Base-by-base conservation (phyloP, 371 early-diverging fungal species). In the Choanephora cucurbitarum region DNA sequence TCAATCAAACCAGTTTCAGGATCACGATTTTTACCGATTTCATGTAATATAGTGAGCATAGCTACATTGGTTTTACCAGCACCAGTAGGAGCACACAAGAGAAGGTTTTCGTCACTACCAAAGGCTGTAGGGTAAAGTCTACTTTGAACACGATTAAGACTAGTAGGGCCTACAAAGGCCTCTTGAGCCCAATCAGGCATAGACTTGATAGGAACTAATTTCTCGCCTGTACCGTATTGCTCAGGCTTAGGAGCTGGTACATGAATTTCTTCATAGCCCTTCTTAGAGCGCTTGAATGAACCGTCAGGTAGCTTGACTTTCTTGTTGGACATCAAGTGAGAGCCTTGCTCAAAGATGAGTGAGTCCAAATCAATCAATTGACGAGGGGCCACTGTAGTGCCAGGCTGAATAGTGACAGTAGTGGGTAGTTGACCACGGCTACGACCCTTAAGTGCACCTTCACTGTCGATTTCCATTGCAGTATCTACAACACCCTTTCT, bases 11-110 rank as follows among this genome's bases (percentile, higher is more conserved):
- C 93, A 3, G 91, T 89, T 8, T 80, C 77, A 2, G 82, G 79
- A 53, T 95, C 83, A 32, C 87, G 81, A 70, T 91, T 77, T 67
- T 93, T 87, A 44, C 84, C 83, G 51, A 96, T 79, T 66, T 92
- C 91, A 44, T 89, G 88, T 28, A 99, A 79, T 54, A 99, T 93
- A 8, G 96, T 91, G 33, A 99, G 79, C 92, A 98, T 93, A 28
- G 97, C 99, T 40, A 96, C 91, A 77, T 99, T 99, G 45, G 99
- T 99, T 79, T 98, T 99, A 66, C 99, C 99, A 23, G 99, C 94
- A 64, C 99, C 99, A 8, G 99, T 99, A 0, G 99, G 99, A 19
- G 99, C 99, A 77, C 95, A 98, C 5, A 99, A 79, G 11, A 99
- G 77, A 78, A 99, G 70, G 70, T 99, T 99, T 51, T 92, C 96